phyloP scores from a whole-genome alignment of 148 eudicot genomes.

The Beta vulgaris region DNA sequence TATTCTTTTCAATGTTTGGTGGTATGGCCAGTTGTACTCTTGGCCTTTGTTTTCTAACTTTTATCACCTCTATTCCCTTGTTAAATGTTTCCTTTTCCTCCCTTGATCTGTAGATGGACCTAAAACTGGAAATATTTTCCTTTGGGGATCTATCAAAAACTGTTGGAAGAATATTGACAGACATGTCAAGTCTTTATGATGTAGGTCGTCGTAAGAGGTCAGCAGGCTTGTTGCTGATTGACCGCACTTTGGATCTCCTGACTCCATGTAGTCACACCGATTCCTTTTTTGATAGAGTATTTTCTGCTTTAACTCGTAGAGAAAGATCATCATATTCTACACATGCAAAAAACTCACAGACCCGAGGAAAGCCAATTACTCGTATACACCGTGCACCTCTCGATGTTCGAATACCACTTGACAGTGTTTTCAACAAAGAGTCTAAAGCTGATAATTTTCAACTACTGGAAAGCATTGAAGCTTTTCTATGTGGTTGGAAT shows the following conservation, averaged over 20 bases:
- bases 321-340: conserved; percentile 35
- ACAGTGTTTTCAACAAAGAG: conserved; percentile 39
- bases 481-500: conserved; percentile 78
- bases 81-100: neutral
- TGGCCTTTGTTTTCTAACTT: neutral
- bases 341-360: conserved; percentile 45
- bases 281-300: conserved; percentile 81
- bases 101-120: conserved; percentile 80
- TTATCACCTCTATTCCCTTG: neutral
- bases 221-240: conserved; percentile 80
- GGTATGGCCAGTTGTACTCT: neutral
- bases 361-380: conserved; percentile 39
- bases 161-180: conserved; percentile 84
- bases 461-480: conserved; percentile 60
- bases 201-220: conserved; percentile 95
- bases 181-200: conserved; percentile 99
- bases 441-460: conserved; percentile 41
- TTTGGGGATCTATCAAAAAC: conserved; percentile 85
- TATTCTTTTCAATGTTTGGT: neutral
- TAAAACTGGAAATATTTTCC: conserved; percentile 91
- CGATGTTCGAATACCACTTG: conserved; percentile 76
- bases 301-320: conserved; percentile 71
- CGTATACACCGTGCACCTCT: conserved; percentile 63
- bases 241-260: conserved; percentile 94
- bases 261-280: conserved; percentile 92